Conservation (phyloP, 768 basidiomycete species). For the Suillus decipiens region DNA sequence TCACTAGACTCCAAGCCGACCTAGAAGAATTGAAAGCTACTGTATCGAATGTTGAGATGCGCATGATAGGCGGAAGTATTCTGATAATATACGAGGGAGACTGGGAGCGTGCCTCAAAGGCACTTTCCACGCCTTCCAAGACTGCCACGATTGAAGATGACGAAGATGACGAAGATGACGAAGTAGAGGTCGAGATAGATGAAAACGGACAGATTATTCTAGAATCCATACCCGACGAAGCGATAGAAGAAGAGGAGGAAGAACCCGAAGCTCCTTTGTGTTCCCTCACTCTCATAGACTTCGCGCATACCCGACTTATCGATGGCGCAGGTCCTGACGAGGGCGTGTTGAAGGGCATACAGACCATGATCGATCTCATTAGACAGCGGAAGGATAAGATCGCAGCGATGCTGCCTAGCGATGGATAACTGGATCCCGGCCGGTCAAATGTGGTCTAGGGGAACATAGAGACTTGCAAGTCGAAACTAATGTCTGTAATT, state of each 20-base stretch:
- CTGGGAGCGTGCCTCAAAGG: constrained; percentile 37
- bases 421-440: background rate
- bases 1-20: constrained; percentile 54
- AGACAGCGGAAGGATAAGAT: constrained; percentile 56
- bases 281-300: constrained; percentile 85
- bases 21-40: constrained; percentile 51
- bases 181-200: constrained; percentile 37
- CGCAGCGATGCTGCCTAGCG: constrained; percentile 2
- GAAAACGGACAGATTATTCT: constrained; percentile 25
- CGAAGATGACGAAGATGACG: constrained; percentile 39
- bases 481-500: background rate
- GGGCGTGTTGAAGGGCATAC: constrained; percentile 74
- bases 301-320: constrained; percentile 78
- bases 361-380: constrained; percentile 63
- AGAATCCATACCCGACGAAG: constrained; percentile 27
- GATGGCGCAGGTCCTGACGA: constrained; percentile 77
- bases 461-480: background rate
- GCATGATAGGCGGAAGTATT: constrained; percentile 82
- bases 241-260: constrained; percentile 27
- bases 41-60: constrained; percentile 58
- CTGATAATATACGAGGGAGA: constrained; percentile 82
- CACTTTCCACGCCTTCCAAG: constrained; percentile 35
- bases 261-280: constrained; percentile 35
- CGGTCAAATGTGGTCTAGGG: background rate
- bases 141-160: constrained; percentile 25